Base-by-base conservation (phyloP, 352 stramenopile genomes). In the Hyaloperonospora brassicae region DNA sequence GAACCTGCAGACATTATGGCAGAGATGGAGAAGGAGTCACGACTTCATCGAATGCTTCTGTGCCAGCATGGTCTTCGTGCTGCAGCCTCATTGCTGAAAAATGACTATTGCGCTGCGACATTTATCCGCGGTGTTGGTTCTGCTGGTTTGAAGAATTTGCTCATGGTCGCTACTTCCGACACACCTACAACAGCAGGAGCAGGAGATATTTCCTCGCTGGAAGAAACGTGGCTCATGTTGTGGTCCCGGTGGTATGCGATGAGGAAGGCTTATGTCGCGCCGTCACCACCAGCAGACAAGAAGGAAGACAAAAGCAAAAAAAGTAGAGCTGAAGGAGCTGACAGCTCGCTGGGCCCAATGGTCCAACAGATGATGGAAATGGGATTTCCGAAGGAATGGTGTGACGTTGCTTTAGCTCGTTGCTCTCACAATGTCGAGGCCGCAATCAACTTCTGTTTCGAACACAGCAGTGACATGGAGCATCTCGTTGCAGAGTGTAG, bases 281-380 rank as follows among this genome's bases (percentile, higher is more conserved):
- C 63, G 42, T 70, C 76, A 34, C 64, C 57, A 8, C 54, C 55
- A 13, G 42, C 23, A 30, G 31, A 65, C 38, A 35, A 25, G 12
- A 62, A 44, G 4, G 31, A 59, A 31, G 64, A 62, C 17, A 79
- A 73, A n/a, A 59, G 34, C 17, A 70, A 73, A 21, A 40, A 49
- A 49, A 57, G 12, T 13, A 57, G 76, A 23, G 35, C 34, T 30
- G 47, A 57, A n/a, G 60, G 64, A 49, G 44, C 62, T 9, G 61
- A 72, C 12, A 70, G 65, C 12, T 24, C 68, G 11, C 68, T 75
- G 2, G 82, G 78, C 12, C 73, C 80, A 27, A 86, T 93, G 70
- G 80, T 91, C 12, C 84, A 93, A 57, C 84, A 95, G 61, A 96
- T 96, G 87, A 94, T 96, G 86, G 87, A 96, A 49, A 96, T 96